These are phyloP conservation scores for Sclerotinia glacialis DNA, from an alignment of 2,329 filamentous ascomycete genomes.

Conservation along the genomic window DNA sequence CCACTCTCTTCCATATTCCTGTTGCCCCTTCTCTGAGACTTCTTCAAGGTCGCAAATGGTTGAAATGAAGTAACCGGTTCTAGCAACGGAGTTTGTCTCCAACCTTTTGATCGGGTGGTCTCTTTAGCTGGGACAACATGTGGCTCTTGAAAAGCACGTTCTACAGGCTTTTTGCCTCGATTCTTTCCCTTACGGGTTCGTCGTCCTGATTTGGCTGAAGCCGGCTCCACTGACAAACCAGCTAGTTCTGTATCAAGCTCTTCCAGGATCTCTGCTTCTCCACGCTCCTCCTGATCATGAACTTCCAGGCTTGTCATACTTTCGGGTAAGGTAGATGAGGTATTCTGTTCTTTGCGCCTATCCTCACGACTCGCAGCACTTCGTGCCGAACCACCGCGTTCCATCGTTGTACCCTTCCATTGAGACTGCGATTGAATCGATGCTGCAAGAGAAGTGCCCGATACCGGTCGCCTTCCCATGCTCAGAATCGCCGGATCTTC, in stretches of 20 bases:
- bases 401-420: constrained; percentile 39
- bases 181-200: constrained; percentile 46
- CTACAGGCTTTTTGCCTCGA: constrained; percentile 40
- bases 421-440: constrained; percentile 28
- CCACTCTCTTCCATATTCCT: constrained; percentile 61
- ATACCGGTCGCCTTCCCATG: constrained; percentile 41
- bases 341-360: constrained; percentile 33
- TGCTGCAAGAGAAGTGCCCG: constrained; percentile 22
- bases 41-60: constrained; percentile 61
- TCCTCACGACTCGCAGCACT: constrained; percentile 31
- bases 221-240: constrained; percentile 27
- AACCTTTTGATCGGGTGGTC: constrained; percentile 57
- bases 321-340: constrained; percentile 45
- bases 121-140: constrained; percentile 46
- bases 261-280: constrained; percentile 30
- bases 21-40: constrained; percentile 46
- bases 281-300: constrained; percentile 32
- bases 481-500: constrained; percentile 41
- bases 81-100: constrained; percentile 65
- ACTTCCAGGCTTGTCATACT: constrained; percentile 46
- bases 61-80: constrained; percentile 62
- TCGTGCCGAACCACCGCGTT: constrained; percentile 31
- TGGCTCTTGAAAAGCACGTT: constrained; percentile 39
- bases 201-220: constrained; percentile 36
- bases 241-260: constrained; percentile 30